Percentiles rank a stretch among this genome's conserved stretches.
phyloP scores from a whole-genome alignment of 2,329 filamentous ascomycete genomes.

The Fonsecaea multimorphosa region DNA sequence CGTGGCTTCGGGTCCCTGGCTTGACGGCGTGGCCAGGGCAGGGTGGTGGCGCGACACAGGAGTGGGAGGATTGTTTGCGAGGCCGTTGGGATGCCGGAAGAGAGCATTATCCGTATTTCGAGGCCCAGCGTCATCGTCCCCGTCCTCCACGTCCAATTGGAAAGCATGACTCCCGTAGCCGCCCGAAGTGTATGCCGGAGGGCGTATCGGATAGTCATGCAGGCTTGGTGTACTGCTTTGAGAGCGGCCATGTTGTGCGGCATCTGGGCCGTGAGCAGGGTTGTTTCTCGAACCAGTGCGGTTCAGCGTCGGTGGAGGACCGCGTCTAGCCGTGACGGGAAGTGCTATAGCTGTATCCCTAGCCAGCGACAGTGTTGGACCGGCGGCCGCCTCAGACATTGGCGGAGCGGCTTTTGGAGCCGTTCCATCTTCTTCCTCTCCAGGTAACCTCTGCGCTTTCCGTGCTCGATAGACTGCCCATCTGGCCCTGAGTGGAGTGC shows the following conservation, averaged over 20 bases:
- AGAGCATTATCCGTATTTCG: neutral
- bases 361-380: neutral
- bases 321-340: slow-evolving; percentile 5
- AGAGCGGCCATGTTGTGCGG: neutral
- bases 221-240: neutral
- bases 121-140: neutral
- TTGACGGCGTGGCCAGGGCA: neutral
- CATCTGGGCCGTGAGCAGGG: neutral
- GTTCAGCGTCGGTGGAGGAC: slow-evolving; percentile 6
- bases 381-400: slow-evolving; percentile 7
- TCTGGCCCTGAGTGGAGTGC: slow-evolving; percentile 11
- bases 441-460: slow-evolving; percentile 5
- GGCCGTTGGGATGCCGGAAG: slow-evolving; percentile 20
- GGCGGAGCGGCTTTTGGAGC: neutral
- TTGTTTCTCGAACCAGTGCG: slow-evolving; percentile 9
- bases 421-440: slow-evolving; percentile 20
- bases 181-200: neutral
- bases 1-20: neutral
- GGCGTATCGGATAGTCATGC: neutral
- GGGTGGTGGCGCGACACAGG: neutral
- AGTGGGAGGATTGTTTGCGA: slow-evolving; percentile 27
- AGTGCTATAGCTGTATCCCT: too few relatives aligned
- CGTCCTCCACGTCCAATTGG: neutral
- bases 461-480: slow-evolving; percentile 9
- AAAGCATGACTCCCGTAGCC: neutral